Evolutionary conservation across 345 rosid species (phyloP).

Genomic region (Brassica incana): DNA sequence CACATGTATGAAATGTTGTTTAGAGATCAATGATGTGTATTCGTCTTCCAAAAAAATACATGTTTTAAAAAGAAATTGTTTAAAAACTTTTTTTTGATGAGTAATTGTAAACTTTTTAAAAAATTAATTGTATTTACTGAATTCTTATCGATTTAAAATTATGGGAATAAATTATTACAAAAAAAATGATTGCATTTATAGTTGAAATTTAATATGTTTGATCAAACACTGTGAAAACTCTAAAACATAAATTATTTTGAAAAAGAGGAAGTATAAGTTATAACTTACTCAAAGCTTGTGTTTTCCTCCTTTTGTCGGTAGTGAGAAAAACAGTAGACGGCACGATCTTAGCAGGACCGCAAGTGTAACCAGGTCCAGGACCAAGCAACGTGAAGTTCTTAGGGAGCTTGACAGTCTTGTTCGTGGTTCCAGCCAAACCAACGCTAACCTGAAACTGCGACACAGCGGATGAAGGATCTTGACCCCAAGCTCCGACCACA

Average conservation of each 20-base stretch:
- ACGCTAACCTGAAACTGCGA: constrained; percentile 77
- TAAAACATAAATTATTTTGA: too few relatives aligned
- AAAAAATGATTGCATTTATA: too few relatives aligned
- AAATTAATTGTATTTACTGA: too few relatives aligned
- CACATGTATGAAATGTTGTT: constrained; percentile 3
- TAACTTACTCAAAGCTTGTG: constrained; percentile 70
- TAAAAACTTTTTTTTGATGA: too few relatives aligned
- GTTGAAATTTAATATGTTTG: too few relatives aligned
- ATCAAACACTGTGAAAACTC: too few relatives aligned
- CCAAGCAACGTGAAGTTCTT: constrained; percentile 84
- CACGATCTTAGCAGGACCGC: constrained; percentile 78
- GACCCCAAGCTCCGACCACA: constrained; percentile 73
- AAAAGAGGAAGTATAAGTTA: too few relatives aligned
- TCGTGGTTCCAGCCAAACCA: constrained; percentile 74
- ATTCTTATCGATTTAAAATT: too few relatives aligned
- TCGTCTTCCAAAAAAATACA: too few relatives aligned
- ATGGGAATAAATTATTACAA: too few relatives aligned
- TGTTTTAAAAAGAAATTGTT: too few relatives aligned
- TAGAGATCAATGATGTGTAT: neutral
- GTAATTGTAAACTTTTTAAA: too few relatives aligned
- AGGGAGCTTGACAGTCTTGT: constrained; percentile 82
- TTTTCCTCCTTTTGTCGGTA: constrained; percentile 59
- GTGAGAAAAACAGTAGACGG: constrained; percentile 65
- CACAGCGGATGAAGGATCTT: constrained; percentile 69
- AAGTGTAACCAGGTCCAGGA: constrained; percentile 86